These are phyloP conservation scores for Hericium rajendrae DNA, from an alignment of 768 basidiomycete species.

Conservation along the genomic window DNA sequence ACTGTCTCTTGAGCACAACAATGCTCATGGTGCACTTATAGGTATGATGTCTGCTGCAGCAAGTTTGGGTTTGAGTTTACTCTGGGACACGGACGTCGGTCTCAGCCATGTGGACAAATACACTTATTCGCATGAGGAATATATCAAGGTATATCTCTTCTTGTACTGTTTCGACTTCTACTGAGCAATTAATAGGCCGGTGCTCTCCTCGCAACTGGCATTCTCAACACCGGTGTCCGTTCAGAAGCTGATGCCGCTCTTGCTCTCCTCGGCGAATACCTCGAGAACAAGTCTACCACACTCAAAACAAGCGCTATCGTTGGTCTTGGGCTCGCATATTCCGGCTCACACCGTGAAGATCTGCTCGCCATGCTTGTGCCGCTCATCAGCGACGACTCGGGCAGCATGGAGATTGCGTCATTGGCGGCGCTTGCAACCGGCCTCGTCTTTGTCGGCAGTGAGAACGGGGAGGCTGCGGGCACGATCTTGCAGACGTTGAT, in stretches of 20 bases:
- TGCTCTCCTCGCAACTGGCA: slow-evolving; percentile 88
- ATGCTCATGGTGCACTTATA: slow-evolving; percentile 18
- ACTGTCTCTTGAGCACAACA: background rate
- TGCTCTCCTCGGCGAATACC: slow-evolving; percentile 83
- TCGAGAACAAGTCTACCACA: slow-evolving; percentile 76
- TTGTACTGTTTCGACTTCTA: background rate
- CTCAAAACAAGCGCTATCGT: slow-evolving; percentile 84
- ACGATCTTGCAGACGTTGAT: slow-evolving; percentile 87
- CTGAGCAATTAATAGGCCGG: slow-evolving; percentile 47
- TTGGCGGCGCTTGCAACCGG: slow-evolving; percentile 84
- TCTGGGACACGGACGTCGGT: slow-evolving; percentile 96
- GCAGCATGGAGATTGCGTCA: slow-evolving; percentile 83
- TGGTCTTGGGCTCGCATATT: slow-evolving; percentile 90
- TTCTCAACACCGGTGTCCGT: slow-evolving; percentile 81
- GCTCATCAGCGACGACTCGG: slow-evolving; percentile 67
- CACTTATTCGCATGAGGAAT: slow-evolving; percentile 90
- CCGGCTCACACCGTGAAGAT: slow-evolving; percentile 87
- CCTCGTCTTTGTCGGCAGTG: slow-evolving; percentile 92
- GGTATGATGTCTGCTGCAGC: slow-evolving; percentile 97
- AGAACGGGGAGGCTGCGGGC: slow-evolving; percentile 84
- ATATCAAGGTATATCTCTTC: slow-evolving; percentile 64
- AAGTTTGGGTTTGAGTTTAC: slow-evolving; percentile 81
- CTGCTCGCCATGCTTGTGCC: slow-evolving; percentile 71
- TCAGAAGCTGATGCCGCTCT: slow-evolving; percentile 91
- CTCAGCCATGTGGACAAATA: slow-evolving; percentile 95